Conservation (phyloP, 75 land plant genomes). For the Azolla pinnata region DNA sequence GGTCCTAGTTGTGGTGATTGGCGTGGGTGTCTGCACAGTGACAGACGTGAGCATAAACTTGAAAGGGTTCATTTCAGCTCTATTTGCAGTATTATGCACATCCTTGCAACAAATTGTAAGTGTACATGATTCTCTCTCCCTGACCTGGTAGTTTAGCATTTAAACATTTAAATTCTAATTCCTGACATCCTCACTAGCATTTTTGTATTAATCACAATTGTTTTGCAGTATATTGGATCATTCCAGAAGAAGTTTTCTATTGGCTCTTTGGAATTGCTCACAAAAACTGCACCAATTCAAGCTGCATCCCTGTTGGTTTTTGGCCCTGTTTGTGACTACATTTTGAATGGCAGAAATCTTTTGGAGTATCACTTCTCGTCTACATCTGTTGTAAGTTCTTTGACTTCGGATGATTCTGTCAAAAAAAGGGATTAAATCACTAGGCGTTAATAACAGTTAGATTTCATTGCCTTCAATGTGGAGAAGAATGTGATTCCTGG, state of each 20-base stretch:
- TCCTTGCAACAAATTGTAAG: constrained; percentile 57
- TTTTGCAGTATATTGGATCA: constrained; percentile 53
- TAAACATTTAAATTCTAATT: neutral
- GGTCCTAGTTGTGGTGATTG: constrained; percentile 36
- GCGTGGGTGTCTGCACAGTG: constrained; percentile 54
- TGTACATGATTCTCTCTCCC: too few species aligned
- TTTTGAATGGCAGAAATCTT: constrained; percentile 31
- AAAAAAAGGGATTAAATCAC: too few species aligned
- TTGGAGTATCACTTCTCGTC: constrained; percentile 32
- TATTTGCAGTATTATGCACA: constrained; percentile 44
- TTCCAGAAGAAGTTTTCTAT: constrained; percentile 56
- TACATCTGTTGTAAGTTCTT: constrained; percentile 60
- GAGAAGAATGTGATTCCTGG: too few species aligned
- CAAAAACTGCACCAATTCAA: constrained; percentile 69
- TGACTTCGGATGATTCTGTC: too few species aligned
- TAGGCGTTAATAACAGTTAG: too few species aligned
- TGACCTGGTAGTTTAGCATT: too few species aligned
- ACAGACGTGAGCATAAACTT: constrained; percentile 45
- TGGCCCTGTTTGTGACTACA: constrained; percentile 61
- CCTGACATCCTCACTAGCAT: neutral
- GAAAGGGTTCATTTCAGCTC: constrained; percentile 41
- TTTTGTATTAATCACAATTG: neutral
- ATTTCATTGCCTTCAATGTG: too few species aligned
- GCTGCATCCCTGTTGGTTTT: constrained; percentile 46
- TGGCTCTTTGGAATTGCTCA: constrained; percentile 65